Conservation (phyloP, 805 yeast genomes). For the Brettanomyces anomalus region DNA sequence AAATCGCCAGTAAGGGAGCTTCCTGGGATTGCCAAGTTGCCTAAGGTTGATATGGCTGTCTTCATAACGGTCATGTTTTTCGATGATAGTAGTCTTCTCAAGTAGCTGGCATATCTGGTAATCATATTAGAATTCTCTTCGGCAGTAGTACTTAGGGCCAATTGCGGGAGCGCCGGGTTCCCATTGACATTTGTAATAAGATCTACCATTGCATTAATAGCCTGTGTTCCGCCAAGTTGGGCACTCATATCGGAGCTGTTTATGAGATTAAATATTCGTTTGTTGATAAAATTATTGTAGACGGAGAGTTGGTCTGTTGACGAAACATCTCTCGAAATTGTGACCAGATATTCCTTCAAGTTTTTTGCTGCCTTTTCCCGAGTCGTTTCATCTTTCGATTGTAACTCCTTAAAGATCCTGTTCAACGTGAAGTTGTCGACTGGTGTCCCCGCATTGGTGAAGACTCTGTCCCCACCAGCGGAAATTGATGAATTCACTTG, state of each 20-base stretch:
- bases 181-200: slow-evolving; percentile 73
- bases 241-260: slow-evolving; percentile 65
- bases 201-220: slow-evolving; percentile 80
- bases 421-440: slow-evolving; percentile 32
- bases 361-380: slow-evolving; percentile 56
- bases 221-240: slow-evolving; percentile 84
- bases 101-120: slow-evolving; percentile 83
- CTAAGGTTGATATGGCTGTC: slow-evolving; percentile 79
- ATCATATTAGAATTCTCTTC: slow-evolving; percentile 84
- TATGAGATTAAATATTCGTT: slow-evolving; percentile 75
- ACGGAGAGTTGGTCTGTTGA: slow-evolving; percentile 75
- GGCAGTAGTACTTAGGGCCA: slow-evolving; percentile 26
- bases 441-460: neutral
- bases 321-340: slow-evolving; percentile 64
- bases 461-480: neutral
- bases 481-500: neutral
- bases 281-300: slow-evolving; percentile 78
- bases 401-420: slow-evolving; percentile 44
- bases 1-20: slow-evolving; percentile 85
- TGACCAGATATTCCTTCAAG: slow-evolving; percentile 56
- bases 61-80: slow-evolving; percentile 80
- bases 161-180: slow-evolving; percentile 22
- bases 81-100: slow-evolving; percentile 71
- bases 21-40: slow-evolving; percentile 82
- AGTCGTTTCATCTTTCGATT: slow-evolving; percentile 33